These are phyloP conservation scores for Trifolium dubium DNA, from an alignment of 306 rosid genomes.

Conservation along the genomic window DNA sequence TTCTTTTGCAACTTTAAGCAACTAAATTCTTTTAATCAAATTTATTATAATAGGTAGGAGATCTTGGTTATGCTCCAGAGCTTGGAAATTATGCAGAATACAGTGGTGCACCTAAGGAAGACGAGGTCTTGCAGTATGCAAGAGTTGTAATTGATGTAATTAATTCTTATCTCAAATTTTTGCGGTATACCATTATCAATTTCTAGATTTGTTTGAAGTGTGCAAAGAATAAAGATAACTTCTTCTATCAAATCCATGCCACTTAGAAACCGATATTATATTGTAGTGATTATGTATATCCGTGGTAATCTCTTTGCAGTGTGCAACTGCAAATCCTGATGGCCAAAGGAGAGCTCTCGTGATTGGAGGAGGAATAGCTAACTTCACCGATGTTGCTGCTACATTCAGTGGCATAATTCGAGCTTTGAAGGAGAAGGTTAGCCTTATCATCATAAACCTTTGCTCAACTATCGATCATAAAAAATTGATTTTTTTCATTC, in stretches of 20 bases:
- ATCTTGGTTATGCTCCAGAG: slow-evolving; percentile 92
- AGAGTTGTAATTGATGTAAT: slow-evolving; percentile 94
- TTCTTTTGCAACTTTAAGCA: slow-evolving; percentile 15
- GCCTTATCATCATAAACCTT: slow-evolving; percentile 5
- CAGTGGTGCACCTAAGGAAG: slow-evolving; percentile 98
- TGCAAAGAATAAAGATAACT: no score
- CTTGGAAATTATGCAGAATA: slow-evolving; percentile 98
- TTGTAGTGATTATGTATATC: neutral
- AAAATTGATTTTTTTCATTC: neutral
- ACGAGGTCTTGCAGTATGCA: slow-evolving; percentile 95
- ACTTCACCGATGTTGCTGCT: slow-evolving; percentile 96
- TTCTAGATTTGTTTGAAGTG: no score
- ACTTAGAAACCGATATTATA: slow-evolving; percentile 11
- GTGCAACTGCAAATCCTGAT: slow-evolving; percentile 91
- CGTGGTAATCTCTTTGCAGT: slow-evolving; percentile 54
- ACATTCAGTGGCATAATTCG: slow-evolving; percentile 93
- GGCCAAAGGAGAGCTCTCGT: slow-evolving; percentile 87
- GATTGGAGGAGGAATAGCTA: slow-evolving; percentile 95
- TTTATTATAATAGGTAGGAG: slow-evolving; percentile 74
- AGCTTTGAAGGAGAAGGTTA: slow-evolving; percentile 92
- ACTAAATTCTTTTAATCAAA: slow-evolving; percentile 8
- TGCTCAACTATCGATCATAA: neutral
- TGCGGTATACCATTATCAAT: neutral
- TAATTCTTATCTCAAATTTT: slow-evolving; percentile 37
- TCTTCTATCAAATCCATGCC: slow-evolving; percentile 4